phyloP scores from a whole-genome alignment of 148 eudicot species.

The Euryodendron excelsum region DNA sequence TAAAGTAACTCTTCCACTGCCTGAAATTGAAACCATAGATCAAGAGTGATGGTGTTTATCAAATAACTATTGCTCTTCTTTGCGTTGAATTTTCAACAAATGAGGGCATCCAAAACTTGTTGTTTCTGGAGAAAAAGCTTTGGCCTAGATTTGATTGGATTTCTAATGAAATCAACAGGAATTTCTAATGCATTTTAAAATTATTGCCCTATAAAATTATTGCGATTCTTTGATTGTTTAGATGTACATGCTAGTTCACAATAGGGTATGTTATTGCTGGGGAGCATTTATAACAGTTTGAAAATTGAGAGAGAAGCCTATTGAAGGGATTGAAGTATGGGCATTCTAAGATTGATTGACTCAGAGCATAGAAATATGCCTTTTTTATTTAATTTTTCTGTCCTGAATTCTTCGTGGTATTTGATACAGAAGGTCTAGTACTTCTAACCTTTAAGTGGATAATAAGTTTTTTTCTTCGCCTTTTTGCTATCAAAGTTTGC shows the following conservation, averaged over 20 bases:
- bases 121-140: neutral
- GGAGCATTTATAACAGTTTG: neutral
- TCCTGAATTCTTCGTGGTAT: neutral
- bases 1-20: neutral
- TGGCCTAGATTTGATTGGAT: neutral
- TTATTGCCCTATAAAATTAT: neutral
- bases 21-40: neutral
- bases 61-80: too few species aligned
- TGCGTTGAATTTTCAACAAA: too few species aligned
- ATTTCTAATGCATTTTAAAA: neutral
- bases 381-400: neutral
- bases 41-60: too few species aligned
- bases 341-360: neutral
- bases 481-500: neutral
- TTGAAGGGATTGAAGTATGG: neutral
- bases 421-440: neutral
- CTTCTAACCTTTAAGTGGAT: neutral
- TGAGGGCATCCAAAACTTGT: too few species aligned
- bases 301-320: neutral
- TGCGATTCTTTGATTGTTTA: neutral
- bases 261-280: neutral
- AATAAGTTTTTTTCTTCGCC: neutral
- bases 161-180: neutral
- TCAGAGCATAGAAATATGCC: neutral
- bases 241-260: neutral